Evolutionary conservation across 2,329 filamentous ascomycete species (phyloP).

Genomic region (Didymella lethalis): DNA sequence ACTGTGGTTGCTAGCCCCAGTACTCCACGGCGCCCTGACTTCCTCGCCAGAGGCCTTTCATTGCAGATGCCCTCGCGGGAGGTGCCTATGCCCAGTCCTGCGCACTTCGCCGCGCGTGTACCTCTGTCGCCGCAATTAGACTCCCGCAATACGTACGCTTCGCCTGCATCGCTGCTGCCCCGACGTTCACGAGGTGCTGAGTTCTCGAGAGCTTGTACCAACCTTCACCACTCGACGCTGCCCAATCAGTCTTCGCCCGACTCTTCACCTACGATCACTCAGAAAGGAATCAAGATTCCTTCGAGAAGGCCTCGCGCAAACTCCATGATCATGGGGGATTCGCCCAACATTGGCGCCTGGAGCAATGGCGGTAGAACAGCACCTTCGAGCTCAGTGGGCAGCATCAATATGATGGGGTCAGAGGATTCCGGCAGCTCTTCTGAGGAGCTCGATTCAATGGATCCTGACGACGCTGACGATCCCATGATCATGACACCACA

Average conservation of each 20-base stretch:
- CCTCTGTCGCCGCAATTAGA: slow-evolving; percentile 89
- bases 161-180: slow-evolving; percentile 86
- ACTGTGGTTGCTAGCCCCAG: slow-evolving; percentile 51
- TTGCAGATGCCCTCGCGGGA: slow-evolving; percentile 72
- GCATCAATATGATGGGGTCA: slow-evolving; percentile 78
- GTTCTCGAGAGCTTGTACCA: slow-evolving; percentile 91
- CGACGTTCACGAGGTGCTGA: slow-evolving; percentile 89
- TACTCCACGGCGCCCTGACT: slow-evolving; percentile 75
- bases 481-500: slow-evolving; percentile 85
- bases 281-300: slow-evolving; percentile 69
- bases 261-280: slow-evolving; percentile 84
- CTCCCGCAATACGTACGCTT: slow-evolving; percentile 82
- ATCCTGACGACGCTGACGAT: slow-evolving; percentile 64
- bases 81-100: slow-evolving; percentile 55
- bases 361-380: slow-evolving; percentile 58
- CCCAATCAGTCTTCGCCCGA: slow-evolving; percentile 88
- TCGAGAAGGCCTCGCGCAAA: slow-evolving; percentile 57
- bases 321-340: slow-evolving; percentile 61
- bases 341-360: slow-evolving; percentile 73
- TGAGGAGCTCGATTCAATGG: slow-evolving; percentile 62
- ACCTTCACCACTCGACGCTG: slow-evolving; percentile 92
- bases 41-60: slow-evolving; percentile 70
- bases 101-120: slow-evolving; percentile 63
- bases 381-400: slow-evolving; percentile 79
- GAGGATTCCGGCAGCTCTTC: slow-evolving; percentile 78